These are phyloP conservation scores for Lipomyces orientalis DNA, from an alignment of 805 yeast genomes.

Conservation along the genomic window DNA sequence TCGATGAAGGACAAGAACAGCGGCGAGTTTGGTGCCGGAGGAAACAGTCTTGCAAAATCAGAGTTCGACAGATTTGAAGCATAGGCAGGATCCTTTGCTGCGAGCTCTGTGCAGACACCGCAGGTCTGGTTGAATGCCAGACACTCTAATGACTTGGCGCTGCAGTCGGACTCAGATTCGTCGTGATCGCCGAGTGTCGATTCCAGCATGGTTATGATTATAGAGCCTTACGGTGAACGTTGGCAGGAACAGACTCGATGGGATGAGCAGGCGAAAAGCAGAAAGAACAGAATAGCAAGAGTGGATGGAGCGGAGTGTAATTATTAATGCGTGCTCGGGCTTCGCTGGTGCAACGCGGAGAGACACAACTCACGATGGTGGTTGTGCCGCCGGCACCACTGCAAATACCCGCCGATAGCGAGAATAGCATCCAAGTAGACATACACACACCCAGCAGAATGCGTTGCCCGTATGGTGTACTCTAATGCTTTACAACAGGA, in stretches of 20 bases:
- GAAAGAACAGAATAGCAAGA: neutral
- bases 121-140: neutral
- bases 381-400: neutral
- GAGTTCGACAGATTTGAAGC: neutral
- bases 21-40: conserved; percentile 5
- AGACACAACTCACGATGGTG: neutral
- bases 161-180: neutral
- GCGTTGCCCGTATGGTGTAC: neutral
- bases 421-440: too few species aligned
- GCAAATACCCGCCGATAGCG: neutral
- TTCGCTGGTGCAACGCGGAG: neutral
- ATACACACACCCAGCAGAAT: neutral
- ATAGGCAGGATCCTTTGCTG: neutral
- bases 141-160: neutral
- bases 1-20: conserved; percentile 3
- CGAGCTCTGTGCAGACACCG: conserved; percentile 2
- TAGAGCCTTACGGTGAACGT: neutral
- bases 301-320: conserved; percentile 1
- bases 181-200: neutral
- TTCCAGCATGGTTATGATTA: neutral
- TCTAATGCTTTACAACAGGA: neutral
- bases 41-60: conserved; percentile 8
- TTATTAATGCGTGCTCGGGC: neutral
- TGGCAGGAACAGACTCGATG: neutral
- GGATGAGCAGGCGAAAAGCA: neutral